A percentile compares a stretch with the other conserved stretches of the same genome.
phyloP scores from a whole-genome alignment of 2,329 filamentous ascomycete species.

The Sarocladiaceae sp. region DNA sequence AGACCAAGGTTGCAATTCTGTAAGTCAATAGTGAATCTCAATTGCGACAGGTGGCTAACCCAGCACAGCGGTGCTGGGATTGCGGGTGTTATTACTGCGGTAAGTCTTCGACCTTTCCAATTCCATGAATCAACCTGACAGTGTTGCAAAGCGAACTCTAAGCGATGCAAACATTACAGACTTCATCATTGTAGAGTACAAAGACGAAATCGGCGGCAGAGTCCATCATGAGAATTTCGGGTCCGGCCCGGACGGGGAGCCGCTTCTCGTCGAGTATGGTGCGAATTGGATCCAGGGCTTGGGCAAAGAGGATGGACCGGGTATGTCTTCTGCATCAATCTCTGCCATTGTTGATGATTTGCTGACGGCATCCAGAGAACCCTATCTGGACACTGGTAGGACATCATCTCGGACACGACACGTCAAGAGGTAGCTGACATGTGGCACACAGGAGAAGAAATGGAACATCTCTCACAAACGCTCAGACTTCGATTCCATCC shows the following conservation, averaged over 20 bases:
- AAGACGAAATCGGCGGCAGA: slow-evolving; percentile 53
- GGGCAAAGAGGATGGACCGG: background rate
- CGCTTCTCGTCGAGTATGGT: slow-evolving; percentile 53
- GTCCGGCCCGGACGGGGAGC: slow-evolving; percentile 34
- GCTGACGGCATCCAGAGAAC: background rate
- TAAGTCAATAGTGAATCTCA: no score
- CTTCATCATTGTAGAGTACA: slow-evolving; percentile 57
- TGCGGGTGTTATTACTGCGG: slow-evolving; percentile 18
- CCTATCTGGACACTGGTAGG: slow-evolving; percentile 8
- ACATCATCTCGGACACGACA: background rate
- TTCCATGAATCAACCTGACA: slow-evolving; percentile 7
- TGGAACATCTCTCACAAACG: slow-evolving; percentile 27
- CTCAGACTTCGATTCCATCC: slow-evolving; percentile 50
- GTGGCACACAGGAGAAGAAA: slow-evolving; percentile 5
- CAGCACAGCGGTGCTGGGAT: background rate
- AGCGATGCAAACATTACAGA: slow-evolving; percentile 35
- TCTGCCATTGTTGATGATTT: background rate
- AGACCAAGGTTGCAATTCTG: slow-evolving; percentile 6
- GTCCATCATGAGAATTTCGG: slow-evolving; percentile 51
- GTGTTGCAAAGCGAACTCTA: background rate
- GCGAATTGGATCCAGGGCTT: slow-evolving; percentile 50
- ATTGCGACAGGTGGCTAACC: no score
- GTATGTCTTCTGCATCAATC: background rate
- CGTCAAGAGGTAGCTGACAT: background rate
- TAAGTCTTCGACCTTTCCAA: background rate